phyloP scores from a whole-genome alignment of 345 rosid genomes.

The Eucalyptus guilfoylei region DNA sequence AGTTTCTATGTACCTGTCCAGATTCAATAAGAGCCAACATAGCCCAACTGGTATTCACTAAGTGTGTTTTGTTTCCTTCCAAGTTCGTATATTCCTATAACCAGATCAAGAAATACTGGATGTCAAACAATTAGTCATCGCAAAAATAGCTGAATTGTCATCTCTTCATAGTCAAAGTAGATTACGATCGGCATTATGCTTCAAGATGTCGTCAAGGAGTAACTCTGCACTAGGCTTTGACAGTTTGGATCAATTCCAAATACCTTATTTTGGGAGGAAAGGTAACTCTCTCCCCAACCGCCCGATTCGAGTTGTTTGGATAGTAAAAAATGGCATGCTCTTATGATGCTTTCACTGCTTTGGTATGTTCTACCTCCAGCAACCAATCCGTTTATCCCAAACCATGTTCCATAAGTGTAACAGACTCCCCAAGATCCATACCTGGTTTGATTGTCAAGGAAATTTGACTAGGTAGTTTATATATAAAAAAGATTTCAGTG shows the following conservation, averaged over 20 bases:
- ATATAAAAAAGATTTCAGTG: not conserved
- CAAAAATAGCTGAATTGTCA: not conserved
- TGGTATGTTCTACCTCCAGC: conserved; percentile 26
- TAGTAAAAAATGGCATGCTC: conserved; percentile 45
- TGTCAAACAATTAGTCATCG: not conserved
- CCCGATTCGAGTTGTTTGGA: conserved; percentile 46
- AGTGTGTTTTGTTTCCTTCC: conserved; percentile 28
- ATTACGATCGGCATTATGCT: not conserved
- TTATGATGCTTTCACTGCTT: conserved; percentile 14
- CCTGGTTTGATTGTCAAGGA: conserved; percentile 7
- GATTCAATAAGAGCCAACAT: conserved; percentile 49
- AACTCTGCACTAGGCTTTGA: not conserved
- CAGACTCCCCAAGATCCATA: conserved; percentile 80
- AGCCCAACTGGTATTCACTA: conserved; percentile 69
- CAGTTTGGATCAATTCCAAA: not conserved
- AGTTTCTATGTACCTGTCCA: conserved; percentile 34
- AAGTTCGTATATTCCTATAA: conserved; percentile 36
- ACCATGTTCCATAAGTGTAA: conserved; percentile 78
- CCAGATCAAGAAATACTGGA: not conserved
- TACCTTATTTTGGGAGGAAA: conserved; percentile 47
- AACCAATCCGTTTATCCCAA: conserved; percentile 49
- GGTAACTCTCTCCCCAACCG: conserved; percentile 74
- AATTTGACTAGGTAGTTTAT: not conserved
- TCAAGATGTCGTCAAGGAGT: not conserved
- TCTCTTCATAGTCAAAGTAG: not conserved